Conservation (phyloP, 768 basidiomycete genomes). For the Dioszegia aurantiaca region DNA sequence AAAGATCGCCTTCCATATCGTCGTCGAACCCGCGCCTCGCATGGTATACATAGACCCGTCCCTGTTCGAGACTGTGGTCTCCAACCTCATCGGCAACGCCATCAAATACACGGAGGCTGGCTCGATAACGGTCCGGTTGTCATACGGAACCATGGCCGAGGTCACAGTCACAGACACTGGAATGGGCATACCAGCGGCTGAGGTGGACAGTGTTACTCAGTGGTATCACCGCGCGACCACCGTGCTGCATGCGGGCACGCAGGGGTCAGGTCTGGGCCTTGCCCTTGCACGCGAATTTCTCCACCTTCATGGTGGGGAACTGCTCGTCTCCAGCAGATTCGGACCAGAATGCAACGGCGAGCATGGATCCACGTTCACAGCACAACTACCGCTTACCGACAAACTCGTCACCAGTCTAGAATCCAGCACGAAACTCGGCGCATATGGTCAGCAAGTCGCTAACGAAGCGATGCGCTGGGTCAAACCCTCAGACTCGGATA, state of each 20-base stretch:
- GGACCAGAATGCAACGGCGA: conserved; percentile 25
- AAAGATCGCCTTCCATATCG: conserved; percentile 23
- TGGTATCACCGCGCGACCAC: conserved; percentile 53
- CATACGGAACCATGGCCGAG: conserved; percentile 41
- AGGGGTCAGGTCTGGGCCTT: conserved; percentile 54
- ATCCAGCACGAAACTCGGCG: conserved; percentile 13
- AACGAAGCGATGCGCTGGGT: conserved; percentile 51
- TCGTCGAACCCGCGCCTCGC: conserved; percentile 23
- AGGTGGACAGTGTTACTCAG: conserved; percentile 45
- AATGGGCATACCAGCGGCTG: conserved; percentile 52
- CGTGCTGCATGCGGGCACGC: conserved; percentile 47
- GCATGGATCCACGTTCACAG: conserved; percentile 45
- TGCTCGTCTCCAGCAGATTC: conserved; percentile 39
- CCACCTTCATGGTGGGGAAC: conserved; percentile 52
- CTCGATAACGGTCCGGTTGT: conserved; percentile 48
- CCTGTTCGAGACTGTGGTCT: conserved; percentile 40
- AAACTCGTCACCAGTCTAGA: not conserved
- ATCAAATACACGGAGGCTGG: conserved; percentile 52
- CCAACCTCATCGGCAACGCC: conserved; percentile 39
- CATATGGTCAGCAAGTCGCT: conserved; percentile 49
- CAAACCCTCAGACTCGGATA: conserved; percentile 19
- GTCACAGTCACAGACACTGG: conserved; percentile 54
- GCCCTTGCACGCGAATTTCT: conserved; percentile 51
- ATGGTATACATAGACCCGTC: conserved; percentile 38
- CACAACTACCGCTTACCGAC: conserved; percentile 32